These are phyloP conservation scores for Goffeauzyma gilvescens DNA, from an alignment of 768 basidiomycete species.

Conservation along the genomic window DNA sequence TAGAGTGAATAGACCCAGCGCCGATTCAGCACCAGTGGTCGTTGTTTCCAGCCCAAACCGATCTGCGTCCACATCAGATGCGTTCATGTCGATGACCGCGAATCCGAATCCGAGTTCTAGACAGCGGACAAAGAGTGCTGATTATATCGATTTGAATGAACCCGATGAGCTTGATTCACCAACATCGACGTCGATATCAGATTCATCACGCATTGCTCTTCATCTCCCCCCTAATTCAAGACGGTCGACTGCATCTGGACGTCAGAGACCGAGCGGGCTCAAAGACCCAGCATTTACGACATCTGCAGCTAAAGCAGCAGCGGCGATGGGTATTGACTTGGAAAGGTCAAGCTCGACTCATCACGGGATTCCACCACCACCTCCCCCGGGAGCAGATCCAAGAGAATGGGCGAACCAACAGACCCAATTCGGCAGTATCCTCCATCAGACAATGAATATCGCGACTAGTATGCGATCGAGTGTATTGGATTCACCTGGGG, in stretches of 20 bases:
- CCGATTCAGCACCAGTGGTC: constrained; percentile 26
- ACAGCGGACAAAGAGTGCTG: not conserved
- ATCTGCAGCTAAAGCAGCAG: constrained; percentile 1
- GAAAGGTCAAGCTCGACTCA: not conserved
- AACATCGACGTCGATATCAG: constrained; percentile 5
- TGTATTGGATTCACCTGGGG: not conserved
- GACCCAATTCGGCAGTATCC: constrained; percentile 9
- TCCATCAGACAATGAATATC: constrained; percentile 8
- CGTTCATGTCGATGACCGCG: not conserved
- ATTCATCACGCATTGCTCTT: constrained; percentile 5
- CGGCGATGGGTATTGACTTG: constrained; percentile 2
- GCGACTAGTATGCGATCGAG: not conserved
- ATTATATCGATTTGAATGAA: not conserved
- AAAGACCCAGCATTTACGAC: not conserved
- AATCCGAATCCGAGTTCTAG: not conserved
- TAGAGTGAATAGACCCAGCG: constrained; percentile 16
- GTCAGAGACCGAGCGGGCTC: not conserved
- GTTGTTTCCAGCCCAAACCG: constrained; percentile 7
- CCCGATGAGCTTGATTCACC: constrained; percentile 3
- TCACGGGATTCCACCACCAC: not conserved
- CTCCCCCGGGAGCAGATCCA: constrained; percentile 6
- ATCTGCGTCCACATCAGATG: no score
- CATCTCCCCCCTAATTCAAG: not conserved
- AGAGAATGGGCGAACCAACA: constrained; percentile 2
- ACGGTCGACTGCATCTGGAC: not conserved